Conservation (phyloP, 1,284 basidiomycete species). For the Trichosporon asahii region DNA sequence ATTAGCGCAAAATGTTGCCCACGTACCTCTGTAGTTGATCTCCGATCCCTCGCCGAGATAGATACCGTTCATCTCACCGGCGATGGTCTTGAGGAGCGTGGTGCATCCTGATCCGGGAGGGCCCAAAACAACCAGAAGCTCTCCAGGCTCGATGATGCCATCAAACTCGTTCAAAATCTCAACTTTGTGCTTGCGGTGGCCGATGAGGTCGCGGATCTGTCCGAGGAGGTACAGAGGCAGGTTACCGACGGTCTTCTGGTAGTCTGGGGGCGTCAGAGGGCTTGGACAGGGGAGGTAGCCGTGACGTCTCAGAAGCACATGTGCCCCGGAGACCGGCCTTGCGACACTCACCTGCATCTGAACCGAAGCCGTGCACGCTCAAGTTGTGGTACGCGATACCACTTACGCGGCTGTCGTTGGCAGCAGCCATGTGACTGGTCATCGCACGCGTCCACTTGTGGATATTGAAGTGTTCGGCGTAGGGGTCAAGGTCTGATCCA, state of each 20-base stretch:
- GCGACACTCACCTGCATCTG: conserved; percentile 44
- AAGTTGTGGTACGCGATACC: conserved; percentile 56
- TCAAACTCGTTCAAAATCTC: conserved; percentile 56
- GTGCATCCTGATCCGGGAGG: conserved; percentile 65
- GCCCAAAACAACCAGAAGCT: conserved; percentile 59
- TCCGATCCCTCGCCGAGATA: conserved; percentile 50
- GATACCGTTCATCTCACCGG: conserved; percentile 57
- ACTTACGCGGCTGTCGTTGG: conserved; percentile 45
- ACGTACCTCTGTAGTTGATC: conserved; percentile 50
- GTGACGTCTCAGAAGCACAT: neutral
- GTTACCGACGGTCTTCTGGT: conserved; percentile 56
- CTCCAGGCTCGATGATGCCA: conserved; percentile 53
- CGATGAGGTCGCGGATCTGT: conserved; percentile 44
- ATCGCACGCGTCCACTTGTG: conserved; percentile 51
- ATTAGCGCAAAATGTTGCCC: neutral
- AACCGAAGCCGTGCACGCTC: conserved; percentile 54
- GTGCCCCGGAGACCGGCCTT: neutral
- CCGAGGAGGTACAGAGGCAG: conserved; percentile 47
- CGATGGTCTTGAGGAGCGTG: conserved; percentile 57
- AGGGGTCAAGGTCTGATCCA: conserved; percentile 52
- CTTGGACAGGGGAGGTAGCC: neutral
- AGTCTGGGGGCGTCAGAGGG: conserved; percentile 38
- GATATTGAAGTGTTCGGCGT: conserved; percentile 51
- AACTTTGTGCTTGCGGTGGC: conserved; percentile 50
- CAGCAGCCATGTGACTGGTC: conserved; percentile 35